A percentile compares a stretch with the other conserved stretches of the same genome.
Evolutionary conservation across 1,284 basidiomycete genomes (phyloP).

Genomic region (Rhodotorula sp.): DNA sequence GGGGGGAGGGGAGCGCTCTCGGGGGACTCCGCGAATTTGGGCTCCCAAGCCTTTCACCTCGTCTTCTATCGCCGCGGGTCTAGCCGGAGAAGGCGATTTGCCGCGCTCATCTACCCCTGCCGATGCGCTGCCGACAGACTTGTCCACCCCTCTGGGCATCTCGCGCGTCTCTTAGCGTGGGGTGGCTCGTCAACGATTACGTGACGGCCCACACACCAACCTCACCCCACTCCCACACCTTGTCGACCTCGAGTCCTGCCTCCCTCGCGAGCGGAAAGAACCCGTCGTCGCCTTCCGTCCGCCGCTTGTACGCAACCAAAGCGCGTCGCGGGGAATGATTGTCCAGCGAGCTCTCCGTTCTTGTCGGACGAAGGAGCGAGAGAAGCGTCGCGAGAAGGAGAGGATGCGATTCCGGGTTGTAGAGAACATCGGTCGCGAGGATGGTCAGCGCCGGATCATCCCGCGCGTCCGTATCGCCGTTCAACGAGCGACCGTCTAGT

Average conservation of each 20-base stretch:
- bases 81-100: no score
- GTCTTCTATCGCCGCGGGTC: no score
- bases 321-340: neutral
- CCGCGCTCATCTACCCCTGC: no score
- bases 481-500: neutral
- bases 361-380: slow-evolving; percentile 16
- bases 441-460: slow-evolving; percentile 18
- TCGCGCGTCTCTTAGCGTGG: neutral
- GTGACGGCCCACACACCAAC: slow-evolving; percentile 37
- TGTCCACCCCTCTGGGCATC: no score
- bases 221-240: slow-evolving; percentile 35
- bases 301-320: slow-evolving; percentile 39
- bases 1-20: neutral
- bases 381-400: slow-evolving; percentile 39
- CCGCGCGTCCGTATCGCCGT: neutral
- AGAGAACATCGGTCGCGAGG: slow-evolving; percentile 42
- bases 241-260: slow-evolving; percentile 23
- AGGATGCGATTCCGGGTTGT: slow-evolving; percentile 39
- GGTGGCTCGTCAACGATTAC: neutral
- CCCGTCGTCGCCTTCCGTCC: slow-evolving; percentile 41
- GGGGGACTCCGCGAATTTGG: neutral
- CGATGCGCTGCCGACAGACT: no score
- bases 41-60: no score
- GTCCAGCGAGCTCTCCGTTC: neutral
- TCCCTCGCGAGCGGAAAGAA: slow-evolving; percentile 35